Percentiles rank a stretch among this genome's conserved stretches.
Evolutionary conservation across 2,329 filamentous ascomycete genomes (phyloP).

Genomic region (Furcasterigmium sp.): DNA sequence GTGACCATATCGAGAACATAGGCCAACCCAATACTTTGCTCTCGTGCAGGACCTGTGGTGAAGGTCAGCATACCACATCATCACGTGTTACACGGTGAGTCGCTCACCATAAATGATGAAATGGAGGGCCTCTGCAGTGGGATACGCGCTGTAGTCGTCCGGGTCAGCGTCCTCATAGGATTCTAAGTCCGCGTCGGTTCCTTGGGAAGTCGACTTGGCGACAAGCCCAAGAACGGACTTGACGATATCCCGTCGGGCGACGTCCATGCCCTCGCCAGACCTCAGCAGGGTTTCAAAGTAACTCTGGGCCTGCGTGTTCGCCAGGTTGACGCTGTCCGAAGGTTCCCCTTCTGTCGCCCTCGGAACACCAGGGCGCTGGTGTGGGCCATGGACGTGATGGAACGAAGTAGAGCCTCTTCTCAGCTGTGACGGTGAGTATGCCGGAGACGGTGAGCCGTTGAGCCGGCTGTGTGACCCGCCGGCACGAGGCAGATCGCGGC

Average conservation of each 20-base stretch:
- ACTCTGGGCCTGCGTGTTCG: neutral
- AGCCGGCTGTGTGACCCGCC: neutral
- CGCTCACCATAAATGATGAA: neutral
- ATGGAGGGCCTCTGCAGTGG: neutral
- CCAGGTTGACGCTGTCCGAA: neutral
- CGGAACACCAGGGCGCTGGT: too few relatives aligned
- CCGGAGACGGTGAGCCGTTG: neutral
- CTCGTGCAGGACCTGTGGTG: neutral
- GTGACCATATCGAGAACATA: conserved; percentile 1
- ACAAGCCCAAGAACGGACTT: neutral
- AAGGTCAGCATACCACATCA: neutral
- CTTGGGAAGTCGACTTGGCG: neutral
- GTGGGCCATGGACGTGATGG: neutral
- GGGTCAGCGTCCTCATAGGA: neutral
- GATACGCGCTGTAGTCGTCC: neutral
- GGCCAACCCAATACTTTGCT: conserved; percentile 1
- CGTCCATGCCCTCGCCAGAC: neutral
- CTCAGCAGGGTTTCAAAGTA: neutral
- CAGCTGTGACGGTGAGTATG: neutral
- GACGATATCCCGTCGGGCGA: neutral
- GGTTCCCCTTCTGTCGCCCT: too few relatives aligned
- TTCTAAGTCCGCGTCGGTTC: neutral
- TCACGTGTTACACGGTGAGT: too few relatives aligned
- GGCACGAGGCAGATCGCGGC: neutral
- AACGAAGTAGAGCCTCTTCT: neutral